phyloP scores from a whole-genome alignment of 2,329 filamentous ascomycete genomes.

The Geosmithia flava region DNA sequence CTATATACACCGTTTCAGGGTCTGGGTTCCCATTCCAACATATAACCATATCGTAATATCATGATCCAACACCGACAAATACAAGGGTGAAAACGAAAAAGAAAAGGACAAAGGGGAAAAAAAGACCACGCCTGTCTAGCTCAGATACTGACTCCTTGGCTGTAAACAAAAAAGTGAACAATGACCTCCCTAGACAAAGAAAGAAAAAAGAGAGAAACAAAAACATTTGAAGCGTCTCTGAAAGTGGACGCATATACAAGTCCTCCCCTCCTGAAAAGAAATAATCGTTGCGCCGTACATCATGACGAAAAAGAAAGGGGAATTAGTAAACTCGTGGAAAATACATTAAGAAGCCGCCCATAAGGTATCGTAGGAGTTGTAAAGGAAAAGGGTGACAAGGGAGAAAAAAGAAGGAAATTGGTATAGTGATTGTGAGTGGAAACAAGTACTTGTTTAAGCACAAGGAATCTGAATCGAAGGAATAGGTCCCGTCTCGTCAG shows the following conservation, averaged over 20 bases:
- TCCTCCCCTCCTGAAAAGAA: neutral
- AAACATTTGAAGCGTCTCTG: neutral
- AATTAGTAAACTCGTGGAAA: neutral
- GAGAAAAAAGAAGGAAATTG: neutral
- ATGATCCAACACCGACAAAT: neutral
- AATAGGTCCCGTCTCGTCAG: slow-evolving; percentile 26
- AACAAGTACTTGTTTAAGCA: neutral
- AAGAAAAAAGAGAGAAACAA: neutral
- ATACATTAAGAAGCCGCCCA: slow-evolving; percentile 2
- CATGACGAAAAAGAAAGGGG: neutral
- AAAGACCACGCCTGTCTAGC: too few relatives aligned
- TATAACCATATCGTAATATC: neutral
- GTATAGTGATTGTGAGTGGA: neutral
- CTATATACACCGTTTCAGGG: too few relatives aligned
- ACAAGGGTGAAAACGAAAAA: neutral
- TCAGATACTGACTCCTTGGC: too few relatives aligned
- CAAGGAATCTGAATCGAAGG: slow-evolving; percentile 7
- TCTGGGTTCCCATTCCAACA: too few relatives aligned
- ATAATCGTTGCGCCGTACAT: neutral
- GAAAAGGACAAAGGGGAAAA: too few relatives aligned
- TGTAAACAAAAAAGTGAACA: too few relatives aligned
- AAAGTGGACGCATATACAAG: neutral
- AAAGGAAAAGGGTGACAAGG: slow-evolving; percentile 2
- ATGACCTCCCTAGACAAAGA: too few relatives aligned
- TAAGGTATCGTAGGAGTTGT: slow-evolving; percentile 3